phyloP scores from a whole-genome alignment of 768 basidiomycete species.

The Sarcodon sp. region DNA sequence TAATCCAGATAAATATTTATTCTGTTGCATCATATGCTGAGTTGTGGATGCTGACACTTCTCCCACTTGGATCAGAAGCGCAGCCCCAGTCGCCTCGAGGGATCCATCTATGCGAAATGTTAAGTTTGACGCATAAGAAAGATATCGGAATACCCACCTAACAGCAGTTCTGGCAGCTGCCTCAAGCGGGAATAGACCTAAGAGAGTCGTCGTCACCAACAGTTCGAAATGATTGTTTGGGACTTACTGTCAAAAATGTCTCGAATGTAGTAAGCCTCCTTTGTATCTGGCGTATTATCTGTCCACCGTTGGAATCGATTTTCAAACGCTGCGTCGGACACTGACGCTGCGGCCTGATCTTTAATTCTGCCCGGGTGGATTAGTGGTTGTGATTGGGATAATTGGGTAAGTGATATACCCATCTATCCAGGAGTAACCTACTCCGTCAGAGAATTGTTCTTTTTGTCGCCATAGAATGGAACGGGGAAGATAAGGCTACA shows the following conservation, averaged over 20 bases:
- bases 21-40: constrained; percentile 49
- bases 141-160: constrained; percentile 34
- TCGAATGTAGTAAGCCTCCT: constrained; percentile 90
- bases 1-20: no score
- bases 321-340: constrained; percentile 76
- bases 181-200: constrained; percentile 73
- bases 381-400: neutral
- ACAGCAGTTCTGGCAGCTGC: constrained; percentile 88
- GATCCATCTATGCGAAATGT: constrained; percentile 51
- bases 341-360: constrained; percentile 58
- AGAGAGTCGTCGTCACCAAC: neutral
- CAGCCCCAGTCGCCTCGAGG: constrained; percentile 97
- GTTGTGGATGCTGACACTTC: constrained; percentile 92
- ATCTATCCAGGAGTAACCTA: constrained; percentile 98
- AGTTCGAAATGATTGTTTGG: constrained; percentile 4
- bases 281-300: constrained; percentile 80
- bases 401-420: constrained; percentile 35
- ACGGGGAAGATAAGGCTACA: constrained; percentile 80
- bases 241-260: constrained; percentile 76
- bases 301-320: constrained; percentile 66
- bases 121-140: neutral
- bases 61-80: constrained; percentile 84
- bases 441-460: constrained; percentile 98
- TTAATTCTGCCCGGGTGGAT: constrained; percentile 52
- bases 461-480: constrained; percentile 98